These are phyloP conservation scores for Pythium sp. DNA, from an alignment of 352 stramenopile genomes.

Conservation along the genomic window DNA sequence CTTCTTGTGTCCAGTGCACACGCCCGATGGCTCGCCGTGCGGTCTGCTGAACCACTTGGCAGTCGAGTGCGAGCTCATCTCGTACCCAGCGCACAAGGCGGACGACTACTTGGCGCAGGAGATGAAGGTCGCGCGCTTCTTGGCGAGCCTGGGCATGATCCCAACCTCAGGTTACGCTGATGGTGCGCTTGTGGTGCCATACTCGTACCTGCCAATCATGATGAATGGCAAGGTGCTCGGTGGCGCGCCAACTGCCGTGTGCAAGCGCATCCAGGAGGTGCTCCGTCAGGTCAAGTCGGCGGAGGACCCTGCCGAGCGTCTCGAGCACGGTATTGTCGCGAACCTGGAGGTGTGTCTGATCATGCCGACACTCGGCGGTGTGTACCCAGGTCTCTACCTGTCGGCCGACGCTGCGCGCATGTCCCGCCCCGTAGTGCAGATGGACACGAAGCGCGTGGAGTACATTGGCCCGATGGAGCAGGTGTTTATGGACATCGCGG, in stretches of 20 bases:
- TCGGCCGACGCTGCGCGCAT: conserved; percentile 95
- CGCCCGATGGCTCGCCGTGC: conserved; percentile 98
- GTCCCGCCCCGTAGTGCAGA: conserved; percentile 91
- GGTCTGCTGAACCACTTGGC: conserved; percentile 98
- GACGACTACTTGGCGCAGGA: conserved; percentile 76
- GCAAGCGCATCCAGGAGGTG: conserved; percentile 76
- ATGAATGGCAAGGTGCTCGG: conserved; percentile 96
- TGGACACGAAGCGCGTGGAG: conserved; percentile 91
- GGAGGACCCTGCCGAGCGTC: conserved; percentile 40
- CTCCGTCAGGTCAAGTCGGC: conserved; percentile 75
- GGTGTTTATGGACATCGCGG: conserved; percentile 98
- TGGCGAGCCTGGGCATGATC: conserved; percentile 81
- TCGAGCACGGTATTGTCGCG: conserved; percentile 63
- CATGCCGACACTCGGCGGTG: conserved; percentile 77
- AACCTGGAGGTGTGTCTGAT: conserved; percentile 86
- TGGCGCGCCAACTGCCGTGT: conserved; percentile 81
- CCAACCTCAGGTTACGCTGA: conserved; percentile 76
- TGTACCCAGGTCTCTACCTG: conserved; percentile 98
- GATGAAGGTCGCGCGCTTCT: conserved; percentile 71
- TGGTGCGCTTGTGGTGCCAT: conserved; percentile 79
- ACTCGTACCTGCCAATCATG: conserved; percentile 94
- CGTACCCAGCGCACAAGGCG: conserved; percentile 64
- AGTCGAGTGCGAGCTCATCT: conserved; percentile 89
- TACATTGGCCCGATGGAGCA: conserved; percentile 98
- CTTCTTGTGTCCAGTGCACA: conserved; percentile 99